These are phyloP conservation scores for Sugiyamaella paludigena DNA, from an alignment of 1,139 yeast species.

Conservation along the genomic window DNA sequence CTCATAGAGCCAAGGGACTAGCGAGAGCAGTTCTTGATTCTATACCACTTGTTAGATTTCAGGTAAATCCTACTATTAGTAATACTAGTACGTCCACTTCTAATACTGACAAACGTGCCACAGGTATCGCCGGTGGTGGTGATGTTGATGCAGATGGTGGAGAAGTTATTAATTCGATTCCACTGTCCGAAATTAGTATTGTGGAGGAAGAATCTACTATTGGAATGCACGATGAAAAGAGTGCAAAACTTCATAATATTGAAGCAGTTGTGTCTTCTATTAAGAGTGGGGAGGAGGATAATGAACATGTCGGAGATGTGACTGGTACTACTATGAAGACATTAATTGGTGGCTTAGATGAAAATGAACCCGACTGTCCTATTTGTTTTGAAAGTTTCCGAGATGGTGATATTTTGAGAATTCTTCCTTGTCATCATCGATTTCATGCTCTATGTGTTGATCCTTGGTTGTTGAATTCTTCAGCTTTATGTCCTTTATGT, in stretches of 20 bases:
- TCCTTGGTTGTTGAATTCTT: slow-evolving; percentile 73
- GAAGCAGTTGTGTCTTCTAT: not conserved
- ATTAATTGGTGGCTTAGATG: slow-evolving; percentile 39
- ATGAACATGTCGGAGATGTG: slow-evolving; percentile 1
- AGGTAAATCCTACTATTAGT: slow-evolving; percentile 13
- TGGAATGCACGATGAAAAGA: not conserved
- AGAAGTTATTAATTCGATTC: too few species aligned
- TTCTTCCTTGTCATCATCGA: slow-evolving; percentile 76
- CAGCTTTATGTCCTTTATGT: slow-evolving; percentile 83
- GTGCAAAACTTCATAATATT: too few species aligned
- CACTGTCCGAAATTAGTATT: not conserved
- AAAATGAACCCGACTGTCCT: slow-evolving; percentile 68
- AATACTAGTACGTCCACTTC: not conserved
- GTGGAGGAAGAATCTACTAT: not conserved
- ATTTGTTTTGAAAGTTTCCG: slow-evolving; percentile 62
- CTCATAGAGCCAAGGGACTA: slow-evolving; percentile 35
- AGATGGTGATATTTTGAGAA: slow-evolving; percentile 61
- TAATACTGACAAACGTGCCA: not conserved
- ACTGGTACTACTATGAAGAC: slow-evolving; percentile 4
- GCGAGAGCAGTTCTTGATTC: slow-evolving; percentile 41
- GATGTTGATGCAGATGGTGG: not conserved
- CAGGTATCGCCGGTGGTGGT: not conserved
- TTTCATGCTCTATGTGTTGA: slow-evolving; percentile 79
- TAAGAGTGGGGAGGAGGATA: not conserved
- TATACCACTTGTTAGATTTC: slow-evolving; percentile 37